A percentile compares a stretch with the other conserved stretches of the same genome.
Evolutionary conservation across 2,329 filamentous ascomycete genomes (phyloP).

Genomic region (Colletotrichum incanum): DNA sequence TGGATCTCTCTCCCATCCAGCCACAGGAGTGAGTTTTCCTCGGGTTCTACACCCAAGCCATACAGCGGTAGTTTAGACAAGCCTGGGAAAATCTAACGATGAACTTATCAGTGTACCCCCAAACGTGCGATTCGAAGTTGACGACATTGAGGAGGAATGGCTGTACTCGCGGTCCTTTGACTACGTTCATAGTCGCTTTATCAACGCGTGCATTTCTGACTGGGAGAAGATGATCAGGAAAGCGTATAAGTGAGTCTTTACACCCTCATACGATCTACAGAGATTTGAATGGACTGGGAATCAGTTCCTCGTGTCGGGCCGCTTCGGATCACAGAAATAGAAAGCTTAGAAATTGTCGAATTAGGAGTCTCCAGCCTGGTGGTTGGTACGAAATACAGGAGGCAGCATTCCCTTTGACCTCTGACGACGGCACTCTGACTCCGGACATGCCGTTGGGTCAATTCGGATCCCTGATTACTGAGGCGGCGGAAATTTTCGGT

Average conservation of each 20-base stretch:
- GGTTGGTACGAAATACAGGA: constrained; percentile 63
- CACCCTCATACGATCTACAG: too few relatives aligned
- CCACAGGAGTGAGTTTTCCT: constrained; percentile 51
- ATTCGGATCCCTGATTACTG: constrained; percentile 43
- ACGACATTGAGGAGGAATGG: constrained; percentile 51
- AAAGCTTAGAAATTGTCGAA: constrained; percentile 49
- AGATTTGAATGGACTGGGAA: too few relatives aligned
- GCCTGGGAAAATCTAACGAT: too few relatives aligned
- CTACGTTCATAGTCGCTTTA: constrained; percentile 71
- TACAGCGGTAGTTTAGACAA: too few relatives aligned
- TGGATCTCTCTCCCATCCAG: constrained; percentile 59
- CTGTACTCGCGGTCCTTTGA: constrained; percentile 64
- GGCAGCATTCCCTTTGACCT: constrained; percentile 54
- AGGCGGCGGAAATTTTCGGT: constrained; percentile 45
- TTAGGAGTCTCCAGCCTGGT: constrained; percentile 67
- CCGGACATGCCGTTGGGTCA: constrained; percentile 39
- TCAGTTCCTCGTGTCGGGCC: too few relatives aligned
- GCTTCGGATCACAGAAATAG: background rate
- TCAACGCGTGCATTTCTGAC: constrained; percentile 69
- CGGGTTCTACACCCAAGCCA: constrained; percentile 22
- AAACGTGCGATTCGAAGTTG: constrained; percentile 57
- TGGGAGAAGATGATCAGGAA: constrained; percentile 64
- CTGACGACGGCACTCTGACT: constrained; percentile 58
- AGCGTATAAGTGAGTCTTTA: constrained; percentile 54
- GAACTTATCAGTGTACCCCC: constrained; percentile 53